Evolutionary conservation across 306 rosid species (phyloP).

Genomic region (Vachellia collinsii): DNA sequence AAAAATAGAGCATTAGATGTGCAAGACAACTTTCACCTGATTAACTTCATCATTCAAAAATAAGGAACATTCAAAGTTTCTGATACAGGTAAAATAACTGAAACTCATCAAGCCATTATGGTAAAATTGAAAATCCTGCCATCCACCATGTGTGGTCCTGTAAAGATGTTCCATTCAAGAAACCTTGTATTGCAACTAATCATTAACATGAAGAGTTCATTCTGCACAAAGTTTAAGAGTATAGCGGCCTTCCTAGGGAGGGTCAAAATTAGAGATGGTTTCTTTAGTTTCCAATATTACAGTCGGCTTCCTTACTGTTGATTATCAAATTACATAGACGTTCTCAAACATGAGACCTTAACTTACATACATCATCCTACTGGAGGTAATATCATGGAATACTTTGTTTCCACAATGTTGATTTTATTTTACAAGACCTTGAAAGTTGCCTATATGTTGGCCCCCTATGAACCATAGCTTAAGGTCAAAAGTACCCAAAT

Average conservation of each 20-base stretch:
- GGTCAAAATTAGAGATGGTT: background rate
- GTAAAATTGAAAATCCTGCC: background rate
- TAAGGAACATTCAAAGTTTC: background rate
- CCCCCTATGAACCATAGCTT: background rate
- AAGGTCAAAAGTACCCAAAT: background rate
- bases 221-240: background rate
- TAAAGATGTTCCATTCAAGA: background rate
- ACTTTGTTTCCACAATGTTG: background rate
- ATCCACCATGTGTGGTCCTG: background rate
- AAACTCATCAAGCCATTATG: background rate
- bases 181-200: slow-evolving; percentile 5
- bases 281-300: background rate
- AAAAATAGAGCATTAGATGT: slow-evolving; percentile 29
- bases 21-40: slow-evolving; percentile 5
- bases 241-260: background rate
- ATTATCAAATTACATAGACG: background rate
- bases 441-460: background rate
- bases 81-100: background rate
- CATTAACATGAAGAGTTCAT: background rate
- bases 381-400: background rate
- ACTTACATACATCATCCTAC: background rate
- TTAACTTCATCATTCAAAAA: slow-evolving; percentile 15
- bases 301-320: background rate
- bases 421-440: background rate
- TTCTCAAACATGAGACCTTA: background rate